phyloP scores from a whole-genome alignment of 2,329 filamentous ascomycete genomes.

The Lizonia empirigonia region DNA sequence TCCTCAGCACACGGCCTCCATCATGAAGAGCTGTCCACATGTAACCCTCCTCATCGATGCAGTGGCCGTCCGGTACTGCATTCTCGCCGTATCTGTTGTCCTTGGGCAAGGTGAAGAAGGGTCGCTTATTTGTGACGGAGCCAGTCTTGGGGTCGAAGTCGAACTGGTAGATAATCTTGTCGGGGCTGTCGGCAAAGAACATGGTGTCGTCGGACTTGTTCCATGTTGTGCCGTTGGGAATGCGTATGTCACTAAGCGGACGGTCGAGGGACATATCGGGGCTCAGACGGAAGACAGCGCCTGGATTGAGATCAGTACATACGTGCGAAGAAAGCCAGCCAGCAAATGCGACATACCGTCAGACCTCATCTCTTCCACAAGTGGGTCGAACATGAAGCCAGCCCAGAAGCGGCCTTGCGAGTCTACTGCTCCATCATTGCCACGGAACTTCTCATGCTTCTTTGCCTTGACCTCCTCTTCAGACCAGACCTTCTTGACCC shows the following conservation, averaged over 20 bases:
- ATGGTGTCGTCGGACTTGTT: slow-evolving; percentile 73
- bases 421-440: slow-evolving; percentile 84
- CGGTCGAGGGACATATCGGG: slow-evolving; percentile 64
- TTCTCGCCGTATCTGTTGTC: slow-evolving; percentile 55
- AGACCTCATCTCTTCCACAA: slow-evolving; percentile 59
- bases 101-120: slow-evolving; percentile 72
- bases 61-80: slow-evolving; percentile 78
- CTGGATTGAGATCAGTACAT: slow-evolving; percentile 50
- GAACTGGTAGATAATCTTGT: slow-evolving; percentile 71
- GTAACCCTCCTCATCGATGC: slow-evolving; percentile 81
- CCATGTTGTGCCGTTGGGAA: slow-evolving; percentile 87
- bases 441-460: slow-evolving; percentile 61
- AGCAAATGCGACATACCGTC: slow-evolving; percentile 38
- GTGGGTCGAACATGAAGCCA: slow-evolving; percentile 83
- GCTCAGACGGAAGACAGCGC: slow-evolving; percentile 75
- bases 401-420: slow-evolving; percentile 82
- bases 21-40: slow-evolving; percentile 91
- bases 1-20: slow-evolving; percentile 73
- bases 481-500: slow-evolving; percentile 63
- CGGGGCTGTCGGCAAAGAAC: slow-evolving; percentile 83
- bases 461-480: slow-evolving; percentile 53
- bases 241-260: slow-evolving; percentile 68
- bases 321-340: background rate
- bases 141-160: slow-evolving; percentile 73
- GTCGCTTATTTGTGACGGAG: slow-evolving; percentile 68